These are phyloP conservation scores for Hansenula anomala DNA, from an alignment of 1,139 yeast species.

Conservation along the genomic window DNA sequence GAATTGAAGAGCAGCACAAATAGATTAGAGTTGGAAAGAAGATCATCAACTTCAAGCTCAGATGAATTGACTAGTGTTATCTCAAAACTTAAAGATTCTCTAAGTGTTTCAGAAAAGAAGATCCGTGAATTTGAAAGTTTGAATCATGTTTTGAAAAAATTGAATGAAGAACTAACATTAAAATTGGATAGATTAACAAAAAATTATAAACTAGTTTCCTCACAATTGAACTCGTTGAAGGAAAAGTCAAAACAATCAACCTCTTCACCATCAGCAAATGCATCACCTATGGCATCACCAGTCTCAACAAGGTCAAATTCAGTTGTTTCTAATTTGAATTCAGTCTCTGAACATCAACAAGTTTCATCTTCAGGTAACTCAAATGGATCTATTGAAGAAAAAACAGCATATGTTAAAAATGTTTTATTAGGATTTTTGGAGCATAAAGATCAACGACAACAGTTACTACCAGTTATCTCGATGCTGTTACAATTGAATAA, in stretches of 20 bases:
- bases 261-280: constrained; percentile 4
- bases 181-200: constrained; percentile 64
- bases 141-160: constrained; percentile 52
- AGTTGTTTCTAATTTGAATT: constrained; percentile 13
- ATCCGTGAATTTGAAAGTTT: constrained; percentile 52
- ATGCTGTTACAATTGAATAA: constrained; percentile 63
- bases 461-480: constrained; percentile 79
- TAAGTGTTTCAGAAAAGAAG: constrained; percentile 45
- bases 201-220: constrained; percentile 55
- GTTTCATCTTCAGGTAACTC: neutral
- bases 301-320: constrained; percentile 23
- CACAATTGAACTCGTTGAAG: constrained; percentile 43
- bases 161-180: constrained; percentile 63
- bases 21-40: constrained; percentile 18
- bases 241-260: constrained; percentile 18
- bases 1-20: constrained; percentile 20
- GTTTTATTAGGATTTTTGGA: constrained; percentile 86
- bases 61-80: constrained; percentile 27
- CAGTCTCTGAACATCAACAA: neutral
- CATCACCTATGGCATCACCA: constrained; percentile 13
- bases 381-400: constrained; percentile 31
- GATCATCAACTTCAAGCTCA: constrained; percentile 15
- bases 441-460: constrained; percentile 85
- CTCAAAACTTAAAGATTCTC: constrained; percentile 46
- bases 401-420: constrained; percentile 77